Evolutionary conservation across 2,329 filamentous ascomycete species (phyloP).

Genomic region (Ophiostoma ulmi): DNA sequence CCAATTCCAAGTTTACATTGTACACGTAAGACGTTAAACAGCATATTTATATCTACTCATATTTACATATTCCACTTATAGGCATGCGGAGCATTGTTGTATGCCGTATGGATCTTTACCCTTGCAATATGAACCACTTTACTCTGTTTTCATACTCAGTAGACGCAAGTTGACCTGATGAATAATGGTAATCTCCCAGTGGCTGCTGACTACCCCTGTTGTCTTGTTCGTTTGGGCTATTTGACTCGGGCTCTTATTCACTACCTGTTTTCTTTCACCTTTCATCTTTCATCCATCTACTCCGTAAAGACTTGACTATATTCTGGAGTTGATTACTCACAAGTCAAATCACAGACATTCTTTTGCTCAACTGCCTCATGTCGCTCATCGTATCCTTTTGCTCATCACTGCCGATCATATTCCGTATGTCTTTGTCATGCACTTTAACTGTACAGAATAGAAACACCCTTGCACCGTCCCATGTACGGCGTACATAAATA

Average conservation of each 20-base stretch:
- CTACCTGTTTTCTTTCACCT: background rate
- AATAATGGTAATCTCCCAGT: background rate
- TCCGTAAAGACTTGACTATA: background rate
- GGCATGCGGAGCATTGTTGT: conserved; percentile 2
- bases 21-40: background rate
- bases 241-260: background rate
- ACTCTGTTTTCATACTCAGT: background rate
- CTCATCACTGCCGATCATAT: background rate
- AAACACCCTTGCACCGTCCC: too few species aligned
- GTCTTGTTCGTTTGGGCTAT: background rate
- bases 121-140: background rate
- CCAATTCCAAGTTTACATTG: background rate
- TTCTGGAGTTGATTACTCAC: background rate
- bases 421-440: background rate
- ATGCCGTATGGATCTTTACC: background rate
- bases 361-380: background rate
- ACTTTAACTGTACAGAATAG: background rate
- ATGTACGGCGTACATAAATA: too few species aligned
- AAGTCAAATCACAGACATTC: too few species aligned
- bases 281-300: too few species aligned
- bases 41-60: too few species aligned
- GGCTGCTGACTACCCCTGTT: background rate
- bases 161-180: too few species aligned
- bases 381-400: too few species aligned
- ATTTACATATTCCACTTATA: background rate